phyloP scores from a whole-genome alignment of 2,329 filamentous ascomycete species.

The Hypoxylon sp. region DNA sequence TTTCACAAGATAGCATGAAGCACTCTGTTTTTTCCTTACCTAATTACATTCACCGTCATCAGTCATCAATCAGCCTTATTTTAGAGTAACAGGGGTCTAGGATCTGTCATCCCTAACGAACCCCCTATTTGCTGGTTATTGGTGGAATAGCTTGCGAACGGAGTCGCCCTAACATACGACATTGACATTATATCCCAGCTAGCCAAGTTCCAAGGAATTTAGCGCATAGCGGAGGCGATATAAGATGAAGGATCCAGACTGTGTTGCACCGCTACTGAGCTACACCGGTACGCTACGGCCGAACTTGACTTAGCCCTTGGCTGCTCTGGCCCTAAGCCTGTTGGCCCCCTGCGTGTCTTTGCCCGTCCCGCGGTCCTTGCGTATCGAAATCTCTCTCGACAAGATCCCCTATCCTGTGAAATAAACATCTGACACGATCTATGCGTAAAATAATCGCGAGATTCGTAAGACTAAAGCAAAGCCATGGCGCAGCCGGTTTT shows the following conservation, averaged over 20 bases:
- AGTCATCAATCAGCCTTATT: conserved; percentile 27
- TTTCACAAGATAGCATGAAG: conserved; percentile 4
- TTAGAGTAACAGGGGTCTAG: conserved; percentile 7
- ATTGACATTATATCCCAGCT: conserved; percentile 11
- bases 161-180: conserved; percentile 26
- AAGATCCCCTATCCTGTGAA: conserved; percentile 5
- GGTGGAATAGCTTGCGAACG: conserved; percentile 5
- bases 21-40: conserved; percentile 10
- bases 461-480: conserved; percentile 21
- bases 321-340: background rate
- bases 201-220: conserved; percentile 16
- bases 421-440: conserved; percentile 15
- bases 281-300: conserved; percentile 15
- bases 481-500: conserved; percentile 19
- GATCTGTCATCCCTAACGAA: conserved; percentile 4
- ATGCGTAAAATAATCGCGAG: conserved; percentile 8
- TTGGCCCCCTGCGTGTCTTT: conserved; percentile 1
- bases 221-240: background rate
- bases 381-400: conserved; percentile 4
- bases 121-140: conserved; percentile 15
- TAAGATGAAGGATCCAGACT: conserved; percentile 25
- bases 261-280: conserved; percentile 29
- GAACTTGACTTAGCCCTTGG: conserved; percentile 16
- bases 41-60: conserved; percentile 11
- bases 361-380: conserved; percentile 11